Conservation (phyloP, 2,329 filamentous ascomycete genomes). For the Didymella sp. region DNA sequence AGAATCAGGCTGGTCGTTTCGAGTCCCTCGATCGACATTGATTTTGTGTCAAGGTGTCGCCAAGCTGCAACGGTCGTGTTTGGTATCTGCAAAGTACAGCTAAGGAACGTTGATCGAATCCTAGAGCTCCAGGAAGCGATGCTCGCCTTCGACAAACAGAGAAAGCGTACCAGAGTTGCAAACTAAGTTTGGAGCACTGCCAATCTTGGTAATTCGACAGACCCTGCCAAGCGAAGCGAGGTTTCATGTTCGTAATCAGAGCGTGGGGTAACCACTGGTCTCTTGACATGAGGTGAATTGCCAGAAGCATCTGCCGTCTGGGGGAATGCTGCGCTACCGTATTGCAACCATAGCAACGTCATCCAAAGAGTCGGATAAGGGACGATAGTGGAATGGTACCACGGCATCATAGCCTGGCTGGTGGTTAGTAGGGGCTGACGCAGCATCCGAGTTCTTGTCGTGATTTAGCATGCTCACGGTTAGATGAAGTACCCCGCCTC, state of each 20-base stretch:
- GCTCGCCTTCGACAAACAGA: not conserved
- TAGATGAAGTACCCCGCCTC: conserved; percentile 14
- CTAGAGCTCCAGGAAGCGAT: not conserved
- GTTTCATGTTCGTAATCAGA: conserved; percentile 18
- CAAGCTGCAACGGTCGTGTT: not conserved
- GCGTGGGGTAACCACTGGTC: conserved; percentile 1
- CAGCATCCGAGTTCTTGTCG: conserved; percentile 11
- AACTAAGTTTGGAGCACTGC: conserved; percentile 7
- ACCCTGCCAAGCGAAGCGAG: conserved; percentile 21
- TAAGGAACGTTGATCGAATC: not conserved
- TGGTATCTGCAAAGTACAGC: not conserved
- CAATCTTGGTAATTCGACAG: conserved; percentile 9
- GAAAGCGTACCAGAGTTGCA: not conserved
- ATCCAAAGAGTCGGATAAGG: conserved; percentile 12
- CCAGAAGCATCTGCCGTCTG: not conserved
- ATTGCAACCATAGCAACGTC: conserved; percentile 9
- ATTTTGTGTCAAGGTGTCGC: not conserved
- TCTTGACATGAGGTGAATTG: not conserved
- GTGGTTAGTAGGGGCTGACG: not conserved
- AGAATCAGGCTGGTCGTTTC: not conserved
- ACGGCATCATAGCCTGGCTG: not conserved
- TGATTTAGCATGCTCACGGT: conserved; percentile 6
- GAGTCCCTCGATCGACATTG: not conserved
- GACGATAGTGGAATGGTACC: not conserved
- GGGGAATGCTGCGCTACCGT: not conserved